These are phyloP conservation scores for Trichoderma orchidacearum DNA, from an alignment of 495 filamentous ascomycete genomes.

Conservation along the genomic window DNA sequence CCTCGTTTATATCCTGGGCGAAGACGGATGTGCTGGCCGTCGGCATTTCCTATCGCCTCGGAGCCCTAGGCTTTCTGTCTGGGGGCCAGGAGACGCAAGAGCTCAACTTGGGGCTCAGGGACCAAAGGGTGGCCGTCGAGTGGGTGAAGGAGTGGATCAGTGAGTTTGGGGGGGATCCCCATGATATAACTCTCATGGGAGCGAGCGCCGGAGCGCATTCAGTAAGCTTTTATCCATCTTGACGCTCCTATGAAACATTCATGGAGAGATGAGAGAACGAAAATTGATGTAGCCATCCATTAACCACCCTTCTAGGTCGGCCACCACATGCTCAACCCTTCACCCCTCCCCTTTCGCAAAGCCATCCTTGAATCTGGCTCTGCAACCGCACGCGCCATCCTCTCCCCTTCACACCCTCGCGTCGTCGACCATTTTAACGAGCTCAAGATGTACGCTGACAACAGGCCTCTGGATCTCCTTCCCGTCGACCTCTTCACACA, in stretches of 20 bases:
- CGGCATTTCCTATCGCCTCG: constrained; percentile 57
- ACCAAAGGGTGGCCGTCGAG: constrained; percentile 26
- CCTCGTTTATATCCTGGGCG: constrained; percentile 38
- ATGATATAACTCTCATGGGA: constrained; percentile 52
- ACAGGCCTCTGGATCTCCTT: constrained; percentile 30
- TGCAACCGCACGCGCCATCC: constrained; percentile 45
- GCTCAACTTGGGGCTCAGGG: constrained; percentile 56
- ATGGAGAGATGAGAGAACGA: too few relatives aligned
- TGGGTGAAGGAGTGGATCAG: constrained; percentile 3
- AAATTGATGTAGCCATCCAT: too few relatives aligned
- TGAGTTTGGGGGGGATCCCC: constrained; percentile 27
- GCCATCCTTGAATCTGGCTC: constrained; percentile 53
- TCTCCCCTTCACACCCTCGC: constrained; percentile 38
- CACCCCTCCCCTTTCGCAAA: constrained; percentile 38
- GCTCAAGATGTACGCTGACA: constrained; percentile 25
- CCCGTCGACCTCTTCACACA: constrained; percentile 28
- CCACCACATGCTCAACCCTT: constrained; percentile 39
- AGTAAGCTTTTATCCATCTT: constrained; percentile 19
- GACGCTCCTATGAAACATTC: too few relatives aligned
- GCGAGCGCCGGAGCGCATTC: constrained; percentile 56
- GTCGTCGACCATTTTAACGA: constrained; percentile 26
- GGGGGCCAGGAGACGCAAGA: constrained; percentile 37
- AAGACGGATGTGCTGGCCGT: constrained; percentile 41
- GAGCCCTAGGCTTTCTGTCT: constrained; percentile 53
- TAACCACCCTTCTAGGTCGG: constrained; percentile 32